phyloP scores from a whole-genome alignment of 306 rosid species.

The Cucumis cinereus region DNA sequence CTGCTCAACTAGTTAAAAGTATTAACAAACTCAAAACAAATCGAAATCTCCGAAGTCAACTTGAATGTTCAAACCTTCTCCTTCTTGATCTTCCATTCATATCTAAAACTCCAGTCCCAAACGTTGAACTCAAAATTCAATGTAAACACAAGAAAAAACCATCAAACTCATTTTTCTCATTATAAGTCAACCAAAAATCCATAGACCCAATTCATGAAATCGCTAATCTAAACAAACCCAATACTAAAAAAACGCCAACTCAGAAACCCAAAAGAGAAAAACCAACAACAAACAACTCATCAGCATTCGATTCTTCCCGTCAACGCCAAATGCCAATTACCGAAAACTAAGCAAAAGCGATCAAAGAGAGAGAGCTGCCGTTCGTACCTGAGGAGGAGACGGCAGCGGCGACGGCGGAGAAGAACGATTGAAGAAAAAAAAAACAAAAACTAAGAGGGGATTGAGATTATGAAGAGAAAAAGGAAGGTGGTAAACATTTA shows the following conservation, averaged over 20 bases:
- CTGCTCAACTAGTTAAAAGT: background rate
- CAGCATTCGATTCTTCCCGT: background rate
- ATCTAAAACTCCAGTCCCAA: background rate
- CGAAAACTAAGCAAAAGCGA: background rate
- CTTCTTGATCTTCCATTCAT: background rate
- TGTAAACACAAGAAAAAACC: background rate
- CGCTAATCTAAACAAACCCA: background rate
- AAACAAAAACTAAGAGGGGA: background rate
- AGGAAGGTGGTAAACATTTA: background rate
- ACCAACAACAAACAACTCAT: background rate
- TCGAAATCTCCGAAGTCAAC: background rate
- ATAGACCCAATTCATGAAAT: background rate
- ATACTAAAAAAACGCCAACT: background rate
- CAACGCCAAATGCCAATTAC: conserved; percentile 4
- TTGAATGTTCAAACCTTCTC: background rate
- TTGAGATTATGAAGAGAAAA: background rate
- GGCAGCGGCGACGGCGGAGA: background rate
- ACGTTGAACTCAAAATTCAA: background rate
- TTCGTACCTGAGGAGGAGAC: background rate
- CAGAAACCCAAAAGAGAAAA: background rate
- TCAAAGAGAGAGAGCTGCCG: background rate
- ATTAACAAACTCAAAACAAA: background rate
- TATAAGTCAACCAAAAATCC: background rate
- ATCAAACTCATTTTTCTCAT: background rate
- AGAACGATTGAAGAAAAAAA: background rate